Evolutionary conservation across 192 early-diverging fungal genomes (phyloP).

Genomic region (Haplosporangium gracile): DNA sequence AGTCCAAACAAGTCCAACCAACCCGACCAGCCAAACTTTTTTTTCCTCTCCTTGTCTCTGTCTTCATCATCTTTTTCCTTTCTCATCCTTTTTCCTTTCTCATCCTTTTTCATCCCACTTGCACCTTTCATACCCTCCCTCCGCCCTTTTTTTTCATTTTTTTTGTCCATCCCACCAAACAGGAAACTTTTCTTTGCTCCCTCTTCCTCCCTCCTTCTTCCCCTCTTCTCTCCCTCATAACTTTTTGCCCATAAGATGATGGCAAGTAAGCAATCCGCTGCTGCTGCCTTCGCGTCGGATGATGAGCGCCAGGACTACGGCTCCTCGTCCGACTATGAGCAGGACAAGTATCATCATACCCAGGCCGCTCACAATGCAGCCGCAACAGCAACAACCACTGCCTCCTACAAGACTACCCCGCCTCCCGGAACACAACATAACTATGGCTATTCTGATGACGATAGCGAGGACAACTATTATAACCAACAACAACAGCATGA

Average conservation of each 20-base stretch:
- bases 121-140: neutral
- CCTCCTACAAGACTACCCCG: neutral
- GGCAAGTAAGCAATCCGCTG: slow-evolving; percentile 10
- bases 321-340: slow-evolving; percentile 24
- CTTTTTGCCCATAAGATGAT: slow-evolving; percentile 20
- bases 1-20: neutral
- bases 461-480: slow-evolving; percentile 9
- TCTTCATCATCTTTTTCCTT: neutral
- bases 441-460: slow-evolving; percentile 7
- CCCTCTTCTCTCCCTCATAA: neutral
- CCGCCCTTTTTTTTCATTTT: neutral
- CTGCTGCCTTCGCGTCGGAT: slow-evolving; percentile 28
- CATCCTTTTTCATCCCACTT: neutral
- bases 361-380: neutral
- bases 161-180: neutral
- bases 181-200: neutral
- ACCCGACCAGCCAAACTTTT: neutral
- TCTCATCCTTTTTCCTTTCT: neutral
- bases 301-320: slow-evolving; percentile 31
- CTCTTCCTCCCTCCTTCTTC: neutral
- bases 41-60: neutral
- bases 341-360: neutral
- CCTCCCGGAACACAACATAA: neutral
- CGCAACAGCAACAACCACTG: neutral
- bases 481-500: neutral